Conservation (phyloP, 2,329 filamentous ascomycete genomes). For the Colletotrichum sp. region DNA sequence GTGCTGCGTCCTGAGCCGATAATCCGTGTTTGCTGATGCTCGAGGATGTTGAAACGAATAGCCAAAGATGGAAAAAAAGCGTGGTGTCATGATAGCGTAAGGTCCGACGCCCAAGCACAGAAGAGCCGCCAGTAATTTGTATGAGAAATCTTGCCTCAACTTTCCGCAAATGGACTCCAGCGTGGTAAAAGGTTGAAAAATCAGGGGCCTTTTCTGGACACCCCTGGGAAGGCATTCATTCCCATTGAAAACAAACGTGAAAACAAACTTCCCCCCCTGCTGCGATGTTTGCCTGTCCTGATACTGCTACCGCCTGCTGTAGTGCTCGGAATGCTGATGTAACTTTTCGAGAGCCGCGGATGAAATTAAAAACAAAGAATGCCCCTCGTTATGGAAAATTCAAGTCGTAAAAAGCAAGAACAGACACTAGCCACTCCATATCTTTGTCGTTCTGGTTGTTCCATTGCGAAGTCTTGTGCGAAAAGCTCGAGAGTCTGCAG, state of each 20-base stretch:
- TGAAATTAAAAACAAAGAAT: not conserved
- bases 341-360: constrained; percentile 9
- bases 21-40: constrained; percentile 7
- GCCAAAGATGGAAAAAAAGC: not conserved
- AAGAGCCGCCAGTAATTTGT: not conserved
- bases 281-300: not conserved
- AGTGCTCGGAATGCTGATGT: constrained; percentile 7
- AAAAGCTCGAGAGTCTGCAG: not conserved
- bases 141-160: not conserved
- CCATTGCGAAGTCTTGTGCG: not conserved
- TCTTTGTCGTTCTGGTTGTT: not conserved
- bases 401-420: not conserved
- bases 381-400: not conserved
- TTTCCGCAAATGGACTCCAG: not conserved
- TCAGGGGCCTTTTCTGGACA: not conserved
- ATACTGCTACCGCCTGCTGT: not conserved
- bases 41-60: not conserved
- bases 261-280: not conserved
- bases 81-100: constrained; percentile 13
- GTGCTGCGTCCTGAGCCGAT: not conserved
- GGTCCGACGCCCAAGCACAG: not conserved
- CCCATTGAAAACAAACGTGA: not conserved
- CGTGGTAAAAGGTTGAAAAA: not conserved
- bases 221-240: not conserved
- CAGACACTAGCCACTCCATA: not conserved